phyloP scores from a whole-genome alignment of 768 basidiomycete species.

The Pulveroboletus sp. region DNA sequence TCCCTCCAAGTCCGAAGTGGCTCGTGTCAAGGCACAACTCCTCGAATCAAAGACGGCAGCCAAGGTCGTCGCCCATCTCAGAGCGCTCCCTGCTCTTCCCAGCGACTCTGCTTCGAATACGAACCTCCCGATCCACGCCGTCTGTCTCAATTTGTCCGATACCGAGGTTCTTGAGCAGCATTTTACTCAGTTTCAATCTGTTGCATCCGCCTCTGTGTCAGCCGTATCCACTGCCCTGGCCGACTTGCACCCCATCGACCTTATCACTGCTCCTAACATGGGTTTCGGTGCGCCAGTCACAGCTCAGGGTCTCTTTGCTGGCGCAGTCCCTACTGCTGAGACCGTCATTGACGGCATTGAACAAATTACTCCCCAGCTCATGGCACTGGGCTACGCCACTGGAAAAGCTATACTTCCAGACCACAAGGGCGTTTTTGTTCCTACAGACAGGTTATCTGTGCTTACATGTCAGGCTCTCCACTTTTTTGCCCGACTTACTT shows the following conservation, averaged over 20 bases:
- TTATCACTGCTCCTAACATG: constrained; percentile 59
- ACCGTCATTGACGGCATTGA: constrained; percentile 66
- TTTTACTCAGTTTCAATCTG: constrained; percentile 50
- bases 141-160: constrained; percentile 66
- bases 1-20: constrained; percentile 50
- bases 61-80: constrained; percentile 70
- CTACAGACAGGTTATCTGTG: constrained; percentile 72
- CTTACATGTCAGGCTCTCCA: constrained; percentile 63
- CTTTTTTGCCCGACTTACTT: neutral
- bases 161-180: constrained; percentile 58
- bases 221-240: constrained; percentile 49
- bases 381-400: constrained; percentile 77
- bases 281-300: constrained; percentile 76
- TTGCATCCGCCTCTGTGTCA: constrained; percentile 49
- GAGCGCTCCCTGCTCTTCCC: constrained; percentile 44
- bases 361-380: constrained; percentile 71
- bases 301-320: constrained; percentile 64
- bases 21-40: constrained; percentile 66
- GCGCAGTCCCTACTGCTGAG: constrained; percentile 73
- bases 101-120: constrained; percentile 6
- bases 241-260: constrained; percentile 60
- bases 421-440: constrained; percentile 69
- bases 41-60: constrained; percentile 64
- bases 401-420: constrained; percentile 63
- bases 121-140: constrained; percentile 67